A percentile compares a stretch with the other conserved stretches of the same genome.
phyloP scores from a whole-genome alignment of 495 filamentous ascomycete genomes.

The Friedmanniomyces simplex region DNA sequence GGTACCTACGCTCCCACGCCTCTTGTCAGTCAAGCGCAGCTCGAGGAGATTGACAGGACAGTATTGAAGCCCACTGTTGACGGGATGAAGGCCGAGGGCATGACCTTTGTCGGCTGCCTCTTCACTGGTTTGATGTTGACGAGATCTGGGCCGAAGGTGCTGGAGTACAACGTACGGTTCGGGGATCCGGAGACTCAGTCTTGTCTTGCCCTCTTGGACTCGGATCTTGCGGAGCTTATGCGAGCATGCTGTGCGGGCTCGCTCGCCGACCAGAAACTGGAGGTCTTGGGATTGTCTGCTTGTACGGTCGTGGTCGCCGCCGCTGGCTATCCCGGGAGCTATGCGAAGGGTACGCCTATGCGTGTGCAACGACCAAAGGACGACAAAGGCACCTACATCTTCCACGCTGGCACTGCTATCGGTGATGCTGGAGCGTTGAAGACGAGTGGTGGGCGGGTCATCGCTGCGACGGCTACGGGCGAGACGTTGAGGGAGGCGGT shows the following conservation, averaged over 20 bases:
- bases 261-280: constrained; percentile 59
- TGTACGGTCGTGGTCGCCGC: constrained; percentile 90
- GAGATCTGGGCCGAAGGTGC: constrained; percentile 67
- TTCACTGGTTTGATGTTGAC: constrained; percentile 98
- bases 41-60: constrained; percentile 67
- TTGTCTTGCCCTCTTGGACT: constrained; percentile 73
- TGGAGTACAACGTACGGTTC: constrained; percentile 96
- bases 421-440: constrained; percentile 46
- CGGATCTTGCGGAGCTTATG: constrained; percentile 86
- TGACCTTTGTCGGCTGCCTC: constrained; percentile 73
- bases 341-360: constrained; percentile 73
- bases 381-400: constrained; percentile 48
- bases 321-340: constrained; percentile 86
- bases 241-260: constrained; percentile 68
- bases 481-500: constrained; percentile 69
- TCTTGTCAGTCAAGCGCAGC: constrained; percentile 62
- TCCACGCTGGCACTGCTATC: constrained; percentile 83
- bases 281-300: constrained; percentile 57
- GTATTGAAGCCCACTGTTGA: constrained; percentile 84
- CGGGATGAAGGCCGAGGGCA: constrained; percentile 71
- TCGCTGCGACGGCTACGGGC: constrained; percentile 74
- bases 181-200: constrained; percentile 96
- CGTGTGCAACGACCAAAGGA: constrained; percentile 38
- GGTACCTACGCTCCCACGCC: constrained; percentile 82
- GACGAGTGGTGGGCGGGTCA: constrained; percentile 80